These are phyloP conservation scores for Lactifluus echinatus DNA, from an alignment of 768 basidiomycete genomes.

Conservation along the genomic window DNA sequence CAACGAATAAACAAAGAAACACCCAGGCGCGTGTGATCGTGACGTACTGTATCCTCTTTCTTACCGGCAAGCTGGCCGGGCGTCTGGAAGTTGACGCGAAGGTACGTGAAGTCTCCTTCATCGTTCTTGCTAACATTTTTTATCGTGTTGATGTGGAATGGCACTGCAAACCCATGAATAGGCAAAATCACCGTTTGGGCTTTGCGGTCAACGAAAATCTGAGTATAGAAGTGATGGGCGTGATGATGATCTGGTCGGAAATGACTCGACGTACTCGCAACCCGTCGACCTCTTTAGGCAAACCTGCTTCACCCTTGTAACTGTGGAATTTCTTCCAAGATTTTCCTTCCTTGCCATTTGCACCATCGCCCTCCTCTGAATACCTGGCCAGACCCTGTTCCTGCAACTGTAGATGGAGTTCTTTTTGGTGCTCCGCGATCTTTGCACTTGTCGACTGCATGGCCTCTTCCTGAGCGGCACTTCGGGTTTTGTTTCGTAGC, in stretches of 20 bases:
- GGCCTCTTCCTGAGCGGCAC: conserved; percentile 78
- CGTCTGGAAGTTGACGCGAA: conserved; percentile 97
- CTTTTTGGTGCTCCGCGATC: conserved; percentile 80
- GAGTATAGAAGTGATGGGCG: neutral
- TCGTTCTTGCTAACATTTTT: conserved; percentile 98
- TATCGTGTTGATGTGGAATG: conserved; percentile 97
- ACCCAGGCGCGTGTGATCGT: neutral
- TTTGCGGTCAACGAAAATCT: conserved; percentile 92
- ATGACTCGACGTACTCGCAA: conserved; percentile 50
- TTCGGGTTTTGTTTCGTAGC: conserved; percentile 82
- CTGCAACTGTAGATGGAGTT: conserved; percentile 71
- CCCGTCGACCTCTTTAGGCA: conserved; percentile 77
- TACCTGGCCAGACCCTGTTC: conserved; percentile 73
- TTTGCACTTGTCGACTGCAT: conserved; percentile 68
- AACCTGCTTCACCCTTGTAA: conserved; percentile 87
- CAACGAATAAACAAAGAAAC: neutral
- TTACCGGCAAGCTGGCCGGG: conserved; percentile 96
- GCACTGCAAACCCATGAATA: conserved; percentile 90
- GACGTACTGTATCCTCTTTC: conserved; percentile 87
- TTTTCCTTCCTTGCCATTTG: conserved; percentile 79
- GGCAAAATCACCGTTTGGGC: conserved; percentile 85
- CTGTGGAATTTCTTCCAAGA: conserved; percentile 94
- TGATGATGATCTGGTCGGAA: neutral
- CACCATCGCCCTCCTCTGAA: conserved; percentile 70
- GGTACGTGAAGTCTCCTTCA: conserved; percentile 88